Evolutionary conservation across 495 filamentous ascomycete species (phyloP).

Genomic region (Pseudoneurospora amorphoporcata): DNA sequence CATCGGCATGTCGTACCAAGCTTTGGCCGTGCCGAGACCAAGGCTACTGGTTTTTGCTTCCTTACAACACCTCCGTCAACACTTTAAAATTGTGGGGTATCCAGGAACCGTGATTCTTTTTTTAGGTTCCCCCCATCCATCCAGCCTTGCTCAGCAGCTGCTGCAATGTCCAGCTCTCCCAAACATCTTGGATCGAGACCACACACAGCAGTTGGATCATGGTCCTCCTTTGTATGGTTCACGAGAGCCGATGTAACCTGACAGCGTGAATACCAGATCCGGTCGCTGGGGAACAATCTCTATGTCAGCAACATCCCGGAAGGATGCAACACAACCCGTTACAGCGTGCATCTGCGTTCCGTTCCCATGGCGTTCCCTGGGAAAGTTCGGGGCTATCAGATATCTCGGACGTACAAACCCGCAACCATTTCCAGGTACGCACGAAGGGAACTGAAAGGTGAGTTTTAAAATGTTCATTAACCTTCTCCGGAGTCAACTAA

Average conservation of each 20-base stretch:
- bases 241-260: slow-evolving; percentile 4
- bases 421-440: background rate
- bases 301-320: slow-evolving; percentile 1
- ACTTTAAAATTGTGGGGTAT: slow-evolving; percentile 4
- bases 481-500: background rate
- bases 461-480: background rate
- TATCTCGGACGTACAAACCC: background rate
- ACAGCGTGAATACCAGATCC: slow-evolving; percentile 7
- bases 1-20: slow-evolving; percentile 8
- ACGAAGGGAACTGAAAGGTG: background rate
- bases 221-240: slow-evolving; percentile 3
- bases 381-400: background rate
- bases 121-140: slow-evolving; percentile 26
- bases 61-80: slow-evolving; percentile 3
- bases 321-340: background rate
- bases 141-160: slow-evolving; percentile 3
- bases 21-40: slow-evolving; percentile 12
- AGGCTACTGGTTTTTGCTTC: slow-evolving; percentile 1
- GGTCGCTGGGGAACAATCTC: background rate
- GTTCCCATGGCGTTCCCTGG: background rate
- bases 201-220: slow-evolving; percentile 6
- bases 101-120: slow-evolving; percentile 26
- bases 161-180: background rate
- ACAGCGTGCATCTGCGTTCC: background rate
- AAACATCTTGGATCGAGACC: slow-evolving; percentile 12